Percentiles rank a stretch among this genome's conserved stretches.
Conservation (phyloP, 2,329 filamentous ascomycete species). For the Colletotrichum orchidophilum region DNA sequence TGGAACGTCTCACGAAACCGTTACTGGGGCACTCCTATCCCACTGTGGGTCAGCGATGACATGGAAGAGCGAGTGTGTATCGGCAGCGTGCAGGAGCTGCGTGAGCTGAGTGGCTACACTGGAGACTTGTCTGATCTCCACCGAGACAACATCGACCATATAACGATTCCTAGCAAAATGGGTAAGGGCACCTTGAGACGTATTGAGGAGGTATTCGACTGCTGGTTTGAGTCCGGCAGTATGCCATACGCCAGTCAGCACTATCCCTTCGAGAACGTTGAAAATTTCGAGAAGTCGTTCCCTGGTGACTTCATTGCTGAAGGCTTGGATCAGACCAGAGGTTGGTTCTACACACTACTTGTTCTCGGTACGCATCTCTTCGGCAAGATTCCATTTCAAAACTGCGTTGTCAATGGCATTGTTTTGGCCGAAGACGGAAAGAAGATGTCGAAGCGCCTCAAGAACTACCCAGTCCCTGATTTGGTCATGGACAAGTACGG, state of each 20-base stretch:
- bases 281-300: slow-evolving; percentile 82
- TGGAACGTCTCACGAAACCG: slow-evolving; percentile 96
- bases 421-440: slow-evolving; percentile 94
- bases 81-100: slow-evolving; percentile 85
- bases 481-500: slow-evolving; percentile 89
- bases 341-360: slow-evolving; percentile 95
- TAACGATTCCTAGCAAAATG: slow-evolving; percentile 90
- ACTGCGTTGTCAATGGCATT: slow-evolving; percentile 96
- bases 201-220: slow-evolving; percentile 92
- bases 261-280: slow-evolving; percentile 90
- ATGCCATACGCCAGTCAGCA: slow-evolving; percentile 95
- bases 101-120: slow-evolving; percentile 84
- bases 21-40: slow-evolving; percentile 95
- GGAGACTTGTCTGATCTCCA: slow-evolving; percentile 88
- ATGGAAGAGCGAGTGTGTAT: slow-evolving; percentile 86
- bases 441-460: slow-evolving; percentile 98
- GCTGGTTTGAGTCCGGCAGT: slow-evolving; percentile 95
- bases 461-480: slow-evolving; percentile 92
- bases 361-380: slow-evolving; percentile 91
- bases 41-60: slow-evolving; percentile 92
- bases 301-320: slow-evolving; percentile 96
- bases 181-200: slow-evolving; percentile 86
- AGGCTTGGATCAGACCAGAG: slow-evolving; percentile 90
- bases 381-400: slow-evolving; percentile 86
- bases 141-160: slow-evolving; percentile 90